phyloP scores from a whole-genome alignment of 2,329 filamentous ascomycete species.

The Arthrobotrys entomopaga region DNA sequence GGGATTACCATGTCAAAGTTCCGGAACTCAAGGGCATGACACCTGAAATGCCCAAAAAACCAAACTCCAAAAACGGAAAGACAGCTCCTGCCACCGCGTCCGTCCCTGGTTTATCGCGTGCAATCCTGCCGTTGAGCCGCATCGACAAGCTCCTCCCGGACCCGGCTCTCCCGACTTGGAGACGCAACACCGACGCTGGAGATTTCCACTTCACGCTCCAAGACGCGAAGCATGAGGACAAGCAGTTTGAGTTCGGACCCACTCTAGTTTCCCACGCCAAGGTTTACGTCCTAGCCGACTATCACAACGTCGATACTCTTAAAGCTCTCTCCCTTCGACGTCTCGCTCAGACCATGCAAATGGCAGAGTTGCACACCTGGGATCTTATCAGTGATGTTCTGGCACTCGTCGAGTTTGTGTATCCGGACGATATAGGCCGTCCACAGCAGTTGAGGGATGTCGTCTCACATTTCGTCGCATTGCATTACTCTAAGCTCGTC shows the following conservation, averaged over 20 bases:
- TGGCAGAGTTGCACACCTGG: conserved; percentile 1
- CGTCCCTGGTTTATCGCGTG: not conserved
- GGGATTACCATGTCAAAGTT: conserved; percentile 34
- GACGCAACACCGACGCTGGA: conserved; percentile 35
- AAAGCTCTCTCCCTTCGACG: conserved; percentile 26
- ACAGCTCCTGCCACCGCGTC: not conserved
- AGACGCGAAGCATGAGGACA: not conserved
- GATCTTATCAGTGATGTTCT: conserved; percentile 20
- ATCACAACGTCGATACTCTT: conserved; percentile 16
- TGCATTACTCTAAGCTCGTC: conserved; percentile 28
- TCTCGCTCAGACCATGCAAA: conserved; percentile 23
- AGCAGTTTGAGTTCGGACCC: conserved; percentile 17
- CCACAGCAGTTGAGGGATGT: conserved; percentile 27
- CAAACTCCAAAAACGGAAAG: not conserved
- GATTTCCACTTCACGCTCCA: conserved; percentile 8
- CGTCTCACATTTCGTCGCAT: conserved; percentile 30
- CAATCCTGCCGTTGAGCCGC: conserved; percentile 8
- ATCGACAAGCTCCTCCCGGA: conserved; percentile 19
- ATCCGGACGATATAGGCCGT: conserved; percentile 8
- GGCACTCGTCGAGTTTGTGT: conserved; percentile 26
- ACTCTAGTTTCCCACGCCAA: conserved; percentile 20
- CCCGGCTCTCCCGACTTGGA: conserved; percentile 27
- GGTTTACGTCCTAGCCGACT: conserved; percentile 36
- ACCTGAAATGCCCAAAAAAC: not conserved
- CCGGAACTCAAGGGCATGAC: conserved; percentile 10